phyloP scores from a whole-genome alignment of 2,329 filamentous ascomycete genomes.

The Curvularia sp. region DNA sequence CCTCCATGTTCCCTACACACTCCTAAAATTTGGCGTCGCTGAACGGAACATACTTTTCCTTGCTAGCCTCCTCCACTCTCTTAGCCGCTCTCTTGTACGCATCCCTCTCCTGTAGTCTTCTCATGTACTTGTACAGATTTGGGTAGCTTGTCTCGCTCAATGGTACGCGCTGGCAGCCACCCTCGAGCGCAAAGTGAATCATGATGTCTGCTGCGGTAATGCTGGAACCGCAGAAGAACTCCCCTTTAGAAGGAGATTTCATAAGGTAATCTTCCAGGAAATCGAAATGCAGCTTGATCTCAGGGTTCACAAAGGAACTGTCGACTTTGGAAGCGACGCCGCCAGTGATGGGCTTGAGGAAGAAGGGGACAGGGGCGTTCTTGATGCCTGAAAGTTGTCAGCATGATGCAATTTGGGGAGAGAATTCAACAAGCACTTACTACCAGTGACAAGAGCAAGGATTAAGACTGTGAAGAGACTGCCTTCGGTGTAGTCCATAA shows the following conservation, averaged over 20 bases:
- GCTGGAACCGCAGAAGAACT: constrained; percentile 58
- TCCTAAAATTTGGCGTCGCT: constrained; percentile 33
- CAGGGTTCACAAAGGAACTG: constrained; percentile 54
- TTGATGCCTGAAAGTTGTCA: constrained; percentile 44
- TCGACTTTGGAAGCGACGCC: constrained; percentile 61
- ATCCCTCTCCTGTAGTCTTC: constrained; percentile 54
- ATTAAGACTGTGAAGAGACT: constrained; percentile 77
- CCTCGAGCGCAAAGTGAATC: constrained; percentile 60
- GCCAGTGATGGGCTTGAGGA: constrained; percentile 69
- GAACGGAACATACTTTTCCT: constrained; percentile 46
- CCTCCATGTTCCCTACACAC: not conserved
- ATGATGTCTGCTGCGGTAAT: constrained; percentile 62
- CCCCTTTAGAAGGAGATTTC: constrained; percentile 56
- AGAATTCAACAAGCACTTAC: constrained; percentile 6
- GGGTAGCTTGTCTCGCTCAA: constrained; percentile 56
- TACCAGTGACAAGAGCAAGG: constrained; percentile 66
- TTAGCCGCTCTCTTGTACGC: constrained; percentile 58
- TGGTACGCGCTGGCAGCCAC: constrained; percentile 46
- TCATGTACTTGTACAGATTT: constrained; percentile 55
- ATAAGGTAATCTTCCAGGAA: constrained; percentile 61
- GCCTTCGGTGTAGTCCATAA: constrained; percentile 84
- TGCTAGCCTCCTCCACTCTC: constrained; percentile 56
- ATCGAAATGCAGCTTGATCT: constrained; percentile 56
- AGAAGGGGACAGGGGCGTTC: constrained; percentile 68
- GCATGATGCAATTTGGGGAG: constrained; percentile 12